Evolutionary conservation across 768 basidiomycete species (phyloP), one percentile per base, ranked within the genome.

Genomic region (Stropharia rugosoannulata): DNA sequence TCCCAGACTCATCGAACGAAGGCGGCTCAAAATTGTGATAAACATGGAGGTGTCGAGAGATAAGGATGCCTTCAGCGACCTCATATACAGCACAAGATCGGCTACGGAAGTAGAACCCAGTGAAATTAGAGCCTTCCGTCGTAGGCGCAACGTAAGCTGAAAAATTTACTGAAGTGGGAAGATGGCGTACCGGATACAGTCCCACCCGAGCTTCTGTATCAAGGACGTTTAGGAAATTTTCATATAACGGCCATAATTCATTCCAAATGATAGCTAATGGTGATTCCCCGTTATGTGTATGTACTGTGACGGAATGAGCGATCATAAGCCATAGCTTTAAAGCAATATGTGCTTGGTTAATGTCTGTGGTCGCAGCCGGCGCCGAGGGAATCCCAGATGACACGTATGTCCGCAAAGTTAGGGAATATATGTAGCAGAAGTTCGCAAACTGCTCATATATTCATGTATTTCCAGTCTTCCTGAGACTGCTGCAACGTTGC

Each of bases 181-280:
- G 25, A 51, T 37, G 47, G 66, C 75, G 59, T 62, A 81, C 78
- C 55, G 71, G 66, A 56, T 72, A 71, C 57, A 70, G 65, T 27
- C 77, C 77, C 35, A 71, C 69, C 49, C 74, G 74, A 13, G 70
- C 70, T 54, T 84, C 83, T 3, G 61, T 65, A 59, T 84, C 82
- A 38, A 87, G 73, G 1, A 76, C 72, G 39, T 70, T 63, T 12
- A 85, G 63, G 36, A 88, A 72, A 11, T 68, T 68, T 59, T 85
- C 85, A 53, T 88, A 89, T 1, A 85, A 78, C 1, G 87, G 81
- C 89, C 88, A 92, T 7, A 92, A 66, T 61, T 89, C 85, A 62
- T 88, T 89, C 89, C 89, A 92, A 9, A 90, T 75, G 40, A 68
- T 70, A 39, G 73, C 68, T 18, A 77, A 65, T 15, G 70, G 57